Conservation (phyloP, 2,329 filamentous ascomycete genomes). For the Biscogniauxia marginata region DNA sequence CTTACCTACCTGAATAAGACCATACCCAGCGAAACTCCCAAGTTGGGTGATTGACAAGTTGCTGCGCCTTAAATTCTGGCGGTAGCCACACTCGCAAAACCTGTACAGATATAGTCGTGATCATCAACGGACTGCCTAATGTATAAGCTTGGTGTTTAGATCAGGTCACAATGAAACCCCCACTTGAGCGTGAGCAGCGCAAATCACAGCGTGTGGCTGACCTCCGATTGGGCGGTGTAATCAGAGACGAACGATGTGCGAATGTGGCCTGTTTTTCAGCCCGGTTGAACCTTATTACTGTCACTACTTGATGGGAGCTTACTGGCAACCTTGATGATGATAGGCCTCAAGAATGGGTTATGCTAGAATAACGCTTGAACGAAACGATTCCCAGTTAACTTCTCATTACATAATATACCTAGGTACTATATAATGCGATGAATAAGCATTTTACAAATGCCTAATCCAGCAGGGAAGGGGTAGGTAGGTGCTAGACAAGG, state of each 20-base stretch:
- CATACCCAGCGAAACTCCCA: neutral
- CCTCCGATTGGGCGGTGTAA: neutral
- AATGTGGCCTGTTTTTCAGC: neutral
- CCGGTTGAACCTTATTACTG: too few species aligned
- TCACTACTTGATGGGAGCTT: neutral
- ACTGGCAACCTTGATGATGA: neutral
- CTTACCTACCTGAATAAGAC: neutral
- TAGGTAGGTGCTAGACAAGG: too few species aligned
- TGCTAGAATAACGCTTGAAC: neutral
- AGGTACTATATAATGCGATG: too few species aligned
- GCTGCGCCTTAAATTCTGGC: neutral
- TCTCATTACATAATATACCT: neutral
- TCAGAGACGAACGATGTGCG: neutral
- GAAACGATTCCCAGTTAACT: neutral
- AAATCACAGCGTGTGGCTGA: neutral
- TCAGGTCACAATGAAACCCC: neutral
- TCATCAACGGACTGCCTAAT: neutral
- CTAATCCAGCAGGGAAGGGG: too few species aligned
- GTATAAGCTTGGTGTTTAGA: neutral
- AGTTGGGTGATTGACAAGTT: neutral
- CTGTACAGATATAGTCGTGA: neutral
- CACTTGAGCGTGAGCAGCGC: neutral
- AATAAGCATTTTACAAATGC: too few species aligned
- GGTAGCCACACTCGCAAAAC: neutral
- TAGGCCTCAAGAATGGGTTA: neutral